Base-by-base conservation (phyloP, 352 stramenopile genomes). In the Globisporangium cederbergense region DNA sequence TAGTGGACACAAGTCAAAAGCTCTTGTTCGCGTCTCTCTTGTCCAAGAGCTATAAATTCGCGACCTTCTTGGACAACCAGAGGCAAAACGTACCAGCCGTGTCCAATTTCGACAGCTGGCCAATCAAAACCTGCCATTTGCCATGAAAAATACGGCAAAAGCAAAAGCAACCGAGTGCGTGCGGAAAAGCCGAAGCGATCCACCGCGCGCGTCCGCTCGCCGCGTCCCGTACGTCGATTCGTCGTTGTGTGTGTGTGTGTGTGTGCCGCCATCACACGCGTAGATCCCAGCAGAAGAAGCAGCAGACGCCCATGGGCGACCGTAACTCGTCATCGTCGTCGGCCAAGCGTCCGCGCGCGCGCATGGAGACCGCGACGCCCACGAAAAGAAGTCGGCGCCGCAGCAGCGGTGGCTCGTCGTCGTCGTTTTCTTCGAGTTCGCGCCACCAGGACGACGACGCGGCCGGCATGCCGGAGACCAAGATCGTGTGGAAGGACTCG, bases 401-500 rank as follows among this genome's bases (percentile, higher is more conserved):
- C 36, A 53, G 60, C 8, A 22, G 46, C 0, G 38, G 58, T 28
- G 45, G 55, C 13, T 13, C 47, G 22, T 42, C 43, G 10, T 54
- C 57, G 58, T 13, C 40, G 3, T 32, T 30, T 5, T 20, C 50
- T 22, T 49, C 46, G 1, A 28, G 70, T 50, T 11, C 55, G 58
- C 22, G 60, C 54, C 43, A 46, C 62, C 43, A 46, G 10, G 45
- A 52, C 40, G 54, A 58, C 34, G 59, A 56, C 47, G 22, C 25
- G 11, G 36, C 65, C 40, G 32, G 32, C 32, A 66, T 34, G 16
- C 53, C 22, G 18, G 73, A 83, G 57, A 72, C 68, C 36, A 77
- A 74, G 52, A 83, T 95, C 64, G 79, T 95, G 53, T 95, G 86
- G 86, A 87, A 85, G 49, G 86, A 95, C 62, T 93, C 83, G 25